Evolutionary conservation across 1,284 basidiomycete species (phyloP), one percentile per base, ranked within the genome.

Genomic region (Cryptococcus sp.): DNA sequence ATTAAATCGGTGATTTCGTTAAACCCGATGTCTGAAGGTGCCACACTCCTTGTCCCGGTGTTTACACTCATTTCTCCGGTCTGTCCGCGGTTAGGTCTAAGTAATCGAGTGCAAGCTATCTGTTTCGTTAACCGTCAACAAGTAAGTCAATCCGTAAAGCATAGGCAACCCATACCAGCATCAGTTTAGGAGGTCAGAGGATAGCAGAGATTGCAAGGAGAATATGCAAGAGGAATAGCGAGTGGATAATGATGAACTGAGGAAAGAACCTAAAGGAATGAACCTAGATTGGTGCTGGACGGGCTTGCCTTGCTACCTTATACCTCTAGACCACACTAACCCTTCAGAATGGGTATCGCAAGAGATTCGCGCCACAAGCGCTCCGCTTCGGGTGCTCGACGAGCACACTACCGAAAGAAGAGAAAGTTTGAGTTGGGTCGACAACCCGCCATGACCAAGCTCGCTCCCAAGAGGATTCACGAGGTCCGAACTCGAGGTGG

Each of bases 381-480:
- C 76, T 88, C 90, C 65, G 86, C 83, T 67, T 86, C 89, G 47
- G 91, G 91, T 74, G 91, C 91, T 61, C 89, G 93, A 78, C 87
- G 90, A 72, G 87, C 91, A 63, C 86, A 90, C 80, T 73, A 73
- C 81, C 88, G 92, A 81, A 96, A 96, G 83, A 96, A 94, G 87
- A 85, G 91, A 86, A 94, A 94, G 81, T 94, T 94, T 79, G 91
- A 96, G 82, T 86, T 96, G 74, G 91, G 91, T 75, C 91, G 92
- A 76, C 92, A 96, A 77, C 80, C 92, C 54, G 93, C 92, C 61
- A 91, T 81, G 83, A 97, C 92, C 75, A 96, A 89, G 82, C 85
- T 97, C 63, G 90, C 91, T 53, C 73, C 85, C 56, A 97, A 96
- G 82, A 88, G 92, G 60, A 80, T 97, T 69, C 92, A 94, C 81